Evolutionary conservation across 345 rosid species (phyloP).

Genomic region (Mallotus nudiflorus): DNA sequence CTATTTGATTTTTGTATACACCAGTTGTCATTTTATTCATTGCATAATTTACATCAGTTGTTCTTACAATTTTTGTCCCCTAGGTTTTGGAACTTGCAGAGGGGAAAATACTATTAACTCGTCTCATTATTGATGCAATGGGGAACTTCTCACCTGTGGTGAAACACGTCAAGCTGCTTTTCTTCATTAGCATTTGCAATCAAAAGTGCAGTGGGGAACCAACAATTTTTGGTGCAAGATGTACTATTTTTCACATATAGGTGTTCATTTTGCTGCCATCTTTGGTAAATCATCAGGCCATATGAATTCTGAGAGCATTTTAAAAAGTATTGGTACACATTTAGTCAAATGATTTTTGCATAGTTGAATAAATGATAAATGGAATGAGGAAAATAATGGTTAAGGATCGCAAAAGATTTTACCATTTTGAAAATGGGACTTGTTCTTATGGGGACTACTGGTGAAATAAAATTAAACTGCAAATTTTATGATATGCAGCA

Average conservation of each 20-base stretch:
- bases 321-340: background rate
- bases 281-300: background rate
- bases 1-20: too few relatives aligned
- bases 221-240: background rate
- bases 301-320: background rate
- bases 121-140: slow-evolving; percentile 85
- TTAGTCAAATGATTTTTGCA: background rate
- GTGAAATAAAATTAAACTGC: too few relatives aligned
- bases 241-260: slow-evolving; percentile 1
- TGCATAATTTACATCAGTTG: too few relatives aligned
- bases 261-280: background rate
- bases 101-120: slow-evolving; percentile 62
- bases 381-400: too few relatives aligned
- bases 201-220: background rate
- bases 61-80: slow-evolving; percentile 7
- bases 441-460: too few relatives aligned
- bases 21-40: too few relatives aligned
- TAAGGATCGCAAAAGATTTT: too few relatives aligned
- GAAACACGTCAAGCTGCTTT: slow-evolving; percentile 60
- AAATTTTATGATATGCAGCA: too few relatives aligned
- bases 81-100: slow-evolving; percentile 73
- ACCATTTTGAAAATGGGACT: too few relatives aligned
- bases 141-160: slow-evolving; percentile 94
- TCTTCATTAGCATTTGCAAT: slow-evolving; percentile 8
- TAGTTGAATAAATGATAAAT: too few relatives aligned